Percentiles rank a stretch among this genome's conserved stretches.
phyloP scores from a whole-genome alignment of 768 basidiomycete genomes.

The Podaxis carcinomalis region DNA sequence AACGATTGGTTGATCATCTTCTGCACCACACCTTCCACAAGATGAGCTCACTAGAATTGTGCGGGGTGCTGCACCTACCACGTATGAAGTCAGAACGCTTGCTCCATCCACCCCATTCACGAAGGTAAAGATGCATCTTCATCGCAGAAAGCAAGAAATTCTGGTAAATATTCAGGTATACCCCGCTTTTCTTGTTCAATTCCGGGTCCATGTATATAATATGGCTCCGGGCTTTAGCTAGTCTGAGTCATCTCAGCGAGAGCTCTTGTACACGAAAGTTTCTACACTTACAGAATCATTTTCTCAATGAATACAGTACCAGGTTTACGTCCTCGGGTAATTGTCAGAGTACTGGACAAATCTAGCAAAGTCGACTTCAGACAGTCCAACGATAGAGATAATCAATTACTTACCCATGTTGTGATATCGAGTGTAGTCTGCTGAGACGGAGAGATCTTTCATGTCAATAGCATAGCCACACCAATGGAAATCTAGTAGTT shows the following conservation, averaged over 20 bases:
- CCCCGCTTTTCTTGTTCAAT: conserved; percentile 57
- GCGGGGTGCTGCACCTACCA: conserved; percentile 35
- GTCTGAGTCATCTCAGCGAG: conserved; percentile 36
- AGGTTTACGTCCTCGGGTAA: conserved; percentile 60
- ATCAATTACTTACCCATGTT: conserved; percentile 43
- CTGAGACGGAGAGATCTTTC: conserved; percentile 68
- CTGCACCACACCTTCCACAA: conserved; percentile 50
- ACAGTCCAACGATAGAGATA: no score
- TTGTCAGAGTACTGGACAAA: conserved; percentile 64
- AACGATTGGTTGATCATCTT: conserved; percentile 58
- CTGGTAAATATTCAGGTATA: conserved; percentile 84
- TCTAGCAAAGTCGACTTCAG: conserved; percentile 28
- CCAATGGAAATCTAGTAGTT: conserved; percentile 77
- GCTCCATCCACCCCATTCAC: conserved; percentile 47
- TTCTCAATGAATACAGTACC: conserved; percentile 64
- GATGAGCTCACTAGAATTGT: background rate
- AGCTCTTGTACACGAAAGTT: background rate
- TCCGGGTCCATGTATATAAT: conserved; percentile 73
- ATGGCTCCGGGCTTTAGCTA: conserved; percentile 68
- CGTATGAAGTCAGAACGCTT: conserved; percentile 49
- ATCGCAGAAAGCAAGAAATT: conserved; percentile 78
- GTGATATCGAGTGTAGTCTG: conserved; percentile 71
- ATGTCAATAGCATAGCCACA: conserved; percentile 85
- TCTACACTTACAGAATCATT: conserved; percentile 61
- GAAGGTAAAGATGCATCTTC: conserved; percentile 83